phyloP scores from a whole-genome alignment of 129 eudicot genomes.

The Flaveria trinervia region DNA sequence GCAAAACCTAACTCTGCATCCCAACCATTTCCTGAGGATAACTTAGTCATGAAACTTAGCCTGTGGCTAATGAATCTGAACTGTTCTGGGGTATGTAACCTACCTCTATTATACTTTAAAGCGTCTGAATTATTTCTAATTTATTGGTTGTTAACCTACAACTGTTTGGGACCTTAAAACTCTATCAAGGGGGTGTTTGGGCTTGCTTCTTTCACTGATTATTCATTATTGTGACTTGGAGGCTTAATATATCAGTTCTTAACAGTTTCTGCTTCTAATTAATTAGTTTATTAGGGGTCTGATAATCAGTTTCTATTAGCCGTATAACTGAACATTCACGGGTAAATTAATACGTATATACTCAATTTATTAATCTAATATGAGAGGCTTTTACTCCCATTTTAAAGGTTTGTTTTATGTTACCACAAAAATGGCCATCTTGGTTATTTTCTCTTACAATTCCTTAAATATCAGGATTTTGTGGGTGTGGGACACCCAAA shows the following conservation, averaged over 20 bases:
- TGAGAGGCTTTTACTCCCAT: slow-evolving; percentile 5
- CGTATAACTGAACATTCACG: too few relatives aligned
- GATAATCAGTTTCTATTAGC: background rate
- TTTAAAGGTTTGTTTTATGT: background rate
- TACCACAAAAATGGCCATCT: background rate
- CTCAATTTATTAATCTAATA: background rate
- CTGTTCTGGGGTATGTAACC: slow-evolving; percentile 53
- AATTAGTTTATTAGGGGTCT: background rate
- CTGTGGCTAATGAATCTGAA: slow-evolving; percentile 73
- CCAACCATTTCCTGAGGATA: slow-evolving; percentile 65
- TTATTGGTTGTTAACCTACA: slow-evolving; percentile 3
- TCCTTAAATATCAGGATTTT: background rate
- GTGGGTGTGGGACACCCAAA: background rate
- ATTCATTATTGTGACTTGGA: slow-evolving; percentile 3
- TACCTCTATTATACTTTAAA: slow-evolving; percentile 5
- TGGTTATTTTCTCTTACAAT: slow-evolving; percentile 6
- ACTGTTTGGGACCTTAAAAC: slow-evolving; percentile 18
- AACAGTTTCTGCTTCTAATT: slow-evolving; percentile 6
- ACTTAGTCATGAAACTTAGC: slow-evolving; percentile 68
- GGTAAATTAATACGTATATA: background rate
- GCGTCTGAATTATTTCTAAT: slow-evolving; percentile 7
- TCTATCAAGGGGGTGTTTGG: background rate
- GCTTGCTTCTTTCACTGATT: background rate
- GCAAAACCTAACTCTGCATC: slow-evolving; percentile 45
- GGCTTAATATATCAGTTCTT: background rate